Conservation (phyloP, 2,329 filamentous ascomycete species). For the Dothiorella sarmentorum region DNA sequence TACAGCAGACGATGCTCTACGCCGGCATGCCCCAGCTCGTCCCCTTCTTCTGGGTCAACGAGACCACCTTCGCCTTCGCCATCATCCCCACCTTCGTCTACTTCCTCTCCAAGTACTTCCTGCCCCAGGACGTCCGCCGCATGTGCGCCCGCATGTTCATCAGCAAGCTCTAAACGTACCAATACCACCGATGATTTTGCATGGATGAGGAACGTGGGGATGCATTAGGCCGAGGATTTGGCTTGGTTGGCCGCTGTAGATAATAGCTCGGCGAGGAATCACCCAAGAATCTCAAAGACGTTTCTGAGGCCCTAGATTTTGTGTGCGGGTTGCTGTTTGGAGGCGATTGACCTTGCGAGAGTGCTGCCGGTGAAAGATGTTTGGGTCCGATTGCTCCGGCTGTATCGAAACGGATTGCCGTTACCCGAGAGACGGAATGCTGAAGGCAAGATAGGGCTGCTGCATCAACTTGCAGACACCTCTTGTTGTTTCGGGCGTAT, state of each 20-base stretch:
- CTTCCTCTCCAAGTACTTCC: conserved; percentile 43
- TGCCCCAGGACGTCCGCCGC: conserved; percentile 41
- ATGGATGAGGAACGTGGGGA: too few relatives aligned
- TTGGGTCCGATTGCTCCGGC: background rate
- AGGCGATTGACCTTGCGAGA: background rate
- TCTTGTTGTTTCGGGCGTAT: background rate
- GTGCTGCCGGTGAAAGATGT: background rate
- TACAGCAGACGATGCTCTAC: conserved; percentile 36
- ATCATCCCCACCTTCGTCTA: conserved; percentile 43
- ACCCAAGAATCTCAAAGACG: background rate
- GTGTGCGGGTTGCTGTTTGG: background rate
- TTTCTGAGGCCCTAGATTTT: background rate
- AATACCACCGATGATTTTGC: conserved; percentile 16
- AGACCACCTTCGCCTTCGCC: conserved; percentile 42
- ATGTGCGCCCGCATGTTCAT: conserved; percentile 43
- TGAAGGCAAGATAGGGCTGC: background rate
- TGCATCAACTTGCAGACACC: background rate
- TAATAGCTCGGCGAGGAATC: conserved; percentile 2
- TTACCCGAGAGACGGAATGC: background rate
- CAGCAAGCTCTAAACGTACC: conserved; percentile 40
- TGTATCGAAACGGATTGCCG: background rate
- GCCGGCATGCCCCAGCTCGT: conserved; percentile 45
- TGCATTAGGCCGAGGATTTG: background rate
- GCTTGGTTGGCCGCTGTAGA: conserved; percentile 3
- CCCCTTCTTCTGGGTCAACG: conserved; percentile 46